Conservation (phyloP, 2,329 filamentous ascomycete genomes). For the Aaosphaeria arxii region DNA sequence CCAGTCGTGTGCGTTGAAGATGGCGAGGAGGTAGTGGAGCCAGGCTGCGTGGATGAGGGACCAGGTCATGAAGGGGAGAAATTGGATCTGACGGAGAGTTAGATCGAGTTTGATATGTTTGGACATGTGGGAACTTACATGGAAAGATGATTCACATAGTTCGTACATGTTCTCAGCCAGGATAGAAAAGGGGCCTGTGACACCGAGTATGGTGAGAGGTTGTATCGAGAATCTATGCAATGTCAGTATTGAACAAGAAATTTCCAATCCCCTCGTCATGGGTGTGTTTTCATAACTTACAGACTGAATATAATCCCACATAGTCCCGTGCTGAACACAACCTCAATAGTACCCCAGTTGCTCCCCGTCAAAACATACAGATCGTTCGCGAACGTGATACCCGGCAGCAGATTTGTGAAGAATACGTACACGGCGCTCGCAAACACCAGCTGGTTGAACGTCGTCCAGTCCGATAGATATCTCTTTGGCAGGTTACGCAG, state of each 20-base stretch:
- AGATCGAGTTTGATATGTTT: too few species aligned
- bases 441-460: slow-evolving; percentile 63
- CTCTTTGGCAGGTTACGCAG: slow-evolving; percentile 20
- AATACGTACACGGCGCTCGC: slow-evolving; percentile 65
- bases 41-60: slow-evolving; percentile 63
- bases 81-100: slow-evolving; percentile 42
- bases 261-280: not conserved
- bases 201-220: slow-evolving; percentile 63
- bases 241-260: not conserved
- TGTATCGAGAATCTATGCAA: slow-evolving; percentile 54
- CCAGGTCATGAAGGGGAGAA: slow-evolving; percentile 68
- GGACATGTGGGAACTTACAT: slow-evolving; percentile 13
- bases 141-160: slow-evolving; percentile 54
- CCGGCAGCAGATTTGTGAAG: slow-evolving; percentile 65
- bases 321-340: slow-evolving; percentile 64
- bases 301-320: slow-evolving; percentile 62
- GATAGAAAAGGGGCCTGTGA: slow-evolving; percentile 66
- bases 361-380: slow-evolving; percentile 60
- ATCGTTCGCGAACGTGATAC: slow-evolving; percentile 66
- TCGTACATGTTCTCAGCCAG: slow-evolving; percentile 64
- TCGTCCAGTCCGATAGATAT: slow-evolving; percentile 33
- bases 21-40: slow-evolving; percentile 63
- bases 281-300: slow-evolving; percentile 28
- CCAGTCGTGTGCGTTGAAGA: slow-evolving; percentile 68
- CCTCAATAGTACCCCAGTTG: slow-evolving; percentile 65